Evolutionary conservation across 2,329 filamentous ascomycete species (phyloP), one percentile per base, ranked within the genome.

Genomic region (Endothia cerciana): DNA sequence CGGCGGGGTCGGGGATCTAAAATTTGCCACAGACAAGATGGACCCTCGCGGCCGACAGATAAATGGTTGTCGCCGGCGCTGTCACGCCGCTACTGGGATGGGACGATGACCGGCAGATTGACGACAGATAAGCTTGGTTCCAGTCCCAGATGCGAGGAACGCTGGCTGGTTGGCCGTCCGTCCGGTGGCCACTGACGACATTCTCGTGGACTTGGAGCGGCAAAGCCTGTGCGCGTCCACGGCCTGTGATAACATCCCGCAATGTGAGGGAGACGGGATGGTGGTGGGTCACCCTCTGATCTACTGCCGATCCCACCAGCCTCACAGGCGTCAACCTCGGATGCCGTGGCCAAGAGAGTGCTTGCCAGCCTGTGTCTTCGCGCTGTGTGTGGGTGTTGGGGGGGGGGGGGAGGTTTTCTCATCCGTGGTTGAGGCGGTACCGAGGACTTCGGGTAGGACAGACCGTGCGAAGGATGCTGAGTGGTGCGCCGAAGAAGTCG

Each of bases 71-170:
- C 65, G 61, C 30, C 63, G 59, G 57, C 38, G 36, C 3, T 41
- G 36, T 43, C 55, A 41, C 36, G 36, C 36, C 59, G 40, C 13
- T 33, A 43, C 60, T n/a, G 47, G 60, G 47, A 62, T 38, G 25
- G 51, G 59, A 60, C 38, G 38, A 53, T 59, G 47, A 45, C 59
- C 59, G 53, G 55, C 57, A 67, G 65, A 67, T 67, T 63, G 63
- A 63, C 63, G 60, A 63, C 47, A 67, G 65, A 62, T 67, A 60
- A 62, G 63, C 63, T 67, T 65, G 43, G 28, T 55, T 33, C 38
- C 59, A 17, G 30, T 3, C 6, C 28, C 19, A 15, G 28, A 38
- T 57, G 25, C 30, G 33, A 22, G 17, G 53, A 15, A 40, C 13
- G n/a, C n/a, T 57, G 41, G 10, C 41, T 15, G 41, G 13, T 43